These are phyloP conservation scores for Alternaria burnsii DNA, from an alignment of 2,329 filamentous ascomycete genomes.

Conservation along the genomic window DNA sequence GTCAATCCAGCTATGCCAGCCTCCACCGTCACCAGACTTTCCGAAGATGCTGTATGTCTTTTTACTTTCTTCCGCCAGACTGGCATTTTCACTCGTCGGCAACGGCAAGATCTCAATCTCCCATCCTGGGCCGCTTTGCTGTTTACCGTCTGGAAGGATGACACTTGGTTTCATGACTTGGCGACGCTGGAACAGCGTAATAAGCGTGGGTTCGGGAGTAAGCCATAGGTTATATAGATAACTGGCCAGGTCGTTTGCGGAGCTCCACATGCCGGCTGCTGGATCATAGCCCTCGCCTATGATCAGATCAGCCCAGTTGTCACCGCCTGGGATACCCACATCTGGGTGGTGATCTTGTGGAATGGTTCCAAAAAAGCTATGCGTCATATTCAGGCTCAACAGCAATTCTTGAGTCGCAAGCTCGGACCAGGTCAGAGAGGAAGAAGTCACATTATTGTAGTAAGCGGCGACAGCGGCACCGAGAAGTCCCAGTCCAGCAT, in stretches of 20 bases:
- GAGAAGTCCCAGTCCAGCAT: slow-evolving; percentile 40
- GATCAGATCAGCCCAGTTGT: slow-evolving; percentile 39
- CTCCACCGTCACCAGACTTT: slow-evolving; percentile 44
- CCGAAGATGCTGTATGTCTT: slow-evolving; percentile 42
- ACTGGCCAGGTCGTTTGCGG: slow-evolving; percentile 39
- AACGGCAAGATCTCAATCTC: slow-evolving; percentile 35
- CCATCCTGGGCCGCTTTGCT: slow-evolving; percentile 42
- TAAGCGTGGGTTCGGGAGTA: slow-evolving; percentile 28
- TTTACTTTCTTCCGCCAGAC: slow-evolving; percentile 1
- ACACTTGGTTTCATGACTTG: slow-evolving; percentile 33
- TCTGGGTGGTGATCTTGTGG: slow-evolving; percentile 26
- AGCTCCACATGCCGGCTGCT: slow-evolving; percentile 45
- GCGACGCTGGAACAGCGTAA: slow-evolving; percentile 37
- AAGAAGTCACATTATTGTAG: slow-evolving; percentile 31
- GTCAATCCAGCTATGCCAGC: slow-evolving; percentile 45
- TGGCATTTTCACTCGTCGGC: slow-evolving; percentile 19
- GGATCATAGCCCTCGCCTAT: slow-evolving; percentile 43
- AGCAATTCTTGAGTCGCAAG: slow-evolving; percentile 32
- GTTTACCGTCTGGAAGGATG: slow-evolving; percentile 35
- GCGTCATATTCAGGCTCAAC: slow-evolving; percentile 35
- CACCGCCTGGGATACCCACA: slow-evolving; percentile 36
- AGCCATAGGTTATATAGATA: slow-evolving; percentile 41
- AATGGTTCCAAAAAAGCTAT: slow-evolving; percentile 37
- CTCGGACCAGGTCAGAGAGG: slow-evolving; percentile 34
- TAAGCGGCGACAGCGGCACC: slow-evolving; percentile 35